Evolutionary conservation across 2,329 filamentous ascomycete genomes (phyloP).

Genomic region (Aspergillus aculeatus): DNA sequence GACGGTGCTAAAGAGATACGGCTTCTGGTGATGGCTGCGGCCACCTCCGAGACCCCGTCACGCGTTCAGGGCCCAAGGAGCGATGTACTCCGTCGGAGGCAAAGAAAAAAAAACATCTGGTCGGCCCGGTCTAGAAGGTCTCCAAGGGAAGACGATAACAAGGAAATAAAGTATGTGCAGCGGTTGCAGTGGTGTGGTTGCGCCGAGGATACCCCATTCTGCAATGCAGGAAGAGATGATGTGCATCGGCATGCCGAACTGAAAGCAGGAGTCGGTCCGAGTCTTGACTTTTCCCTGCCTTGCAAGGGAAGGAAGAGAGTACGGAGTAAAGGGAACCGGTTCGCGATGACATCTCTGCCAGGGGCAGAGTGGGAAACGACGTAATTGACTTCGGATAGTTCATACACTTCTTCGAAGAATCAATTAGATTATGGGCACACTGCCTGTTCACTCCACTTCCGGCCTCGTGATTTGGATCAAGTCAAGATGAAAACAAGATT

Average conservation of each 20-base stretch:
- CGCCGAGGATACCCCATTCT: conserved; percentile 4
- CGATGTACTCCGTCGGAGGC: neutral
- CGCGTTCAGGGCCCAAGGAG: neutral
- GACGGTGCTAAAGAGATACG: neutral
- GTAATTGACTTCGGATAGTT: neutral
- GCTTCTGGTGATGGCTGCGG: neutral
- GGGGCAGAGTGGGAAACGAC: neutral
- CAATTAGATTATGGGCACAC: neutral
- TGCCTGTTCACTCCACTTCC: neutral
- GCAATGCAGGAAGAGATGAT: neutral
- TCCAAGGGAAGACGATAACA: neutral
- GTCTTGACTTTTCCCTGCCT: neutral
- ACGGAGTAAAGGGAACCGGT: neutral
- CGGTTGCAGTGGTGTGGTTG: neutral
- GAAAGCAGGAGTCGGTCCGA: conserved; percentile 4
- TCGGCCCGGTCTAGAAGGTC: neutral
- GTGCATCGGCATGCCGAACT: conserved; percentile 13
- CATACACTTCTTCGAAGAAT: neutral
- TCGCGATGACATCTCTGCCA: neutral
- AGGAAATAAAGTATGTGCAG: neutral
- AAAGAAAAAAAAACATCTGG: neutral
- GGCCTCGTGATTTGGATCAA: neutral
- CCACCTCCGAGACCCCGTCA: neutral
- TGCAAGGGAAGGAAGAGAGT: neutral
- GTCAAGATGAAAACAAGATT: neutral